Base-by-base conservation (phyloP, 495 filamentous ascomycete species). In the Neurospora tetrasperma region DNA sequence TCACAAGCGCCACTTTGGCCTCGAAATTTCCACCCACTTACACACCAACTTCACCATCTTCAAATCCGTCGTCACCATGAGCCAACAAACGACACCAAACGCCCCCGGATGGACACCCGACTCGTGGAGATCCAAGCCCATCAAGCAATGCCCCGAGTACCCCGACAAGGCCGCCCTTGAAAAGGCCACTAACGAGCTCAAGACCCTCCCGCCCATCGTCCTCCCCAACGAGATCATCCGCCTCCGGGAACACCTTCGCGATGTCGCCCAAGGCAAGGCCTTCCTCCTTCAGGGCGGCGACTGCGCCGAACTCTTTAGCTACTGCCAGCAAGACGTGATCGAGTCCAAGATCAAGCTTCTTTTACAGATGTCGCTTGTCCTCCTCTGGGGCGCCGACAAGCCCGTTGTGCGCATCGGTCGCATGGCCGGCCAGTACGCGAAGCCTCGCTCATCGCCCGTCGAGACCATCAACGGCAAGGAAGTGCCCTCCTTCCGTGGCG, bases 401-500 rank as follows among this genome's bases (percentile, higher is more conserved):
- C 93, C 93, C 38, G 94, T 99, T 35, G 93, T 99, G 71, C 89
- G 96, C 74, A 96, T 99, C 76, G 96, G 92, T 20, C 89, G 96
- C 69, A 97, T 98, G 90, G 96, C 96, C 20, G 96, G 96, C 5
- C 96, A 99, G 83, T 99, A 95, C 73, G 96, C 96, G 23, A 99
- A 99, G 80, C 96, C 96, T 1, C 86, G 96, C 42, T 97, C 93
- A 16, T 96, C 90, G 70, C 92, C 95, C 4, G 96, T 90, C 70
- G 96, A 99, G 83, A 85, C 86, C 3, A 82, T 97, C 72, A 82
- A 96, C 75, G 94, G 94, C 69, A 87, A 87, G 66, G 88, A 93
- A 77, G 91, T 97, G 71, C 93, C 92, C 14, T 94, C 92, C 4
- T 98, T 98, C 84, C 86, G 96, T 46, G 96, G 96, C 10, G 96